Evolutionary conservation across 164 flowering plant genomes (phyloP).

Genomic region (Piper betle): DNA sequence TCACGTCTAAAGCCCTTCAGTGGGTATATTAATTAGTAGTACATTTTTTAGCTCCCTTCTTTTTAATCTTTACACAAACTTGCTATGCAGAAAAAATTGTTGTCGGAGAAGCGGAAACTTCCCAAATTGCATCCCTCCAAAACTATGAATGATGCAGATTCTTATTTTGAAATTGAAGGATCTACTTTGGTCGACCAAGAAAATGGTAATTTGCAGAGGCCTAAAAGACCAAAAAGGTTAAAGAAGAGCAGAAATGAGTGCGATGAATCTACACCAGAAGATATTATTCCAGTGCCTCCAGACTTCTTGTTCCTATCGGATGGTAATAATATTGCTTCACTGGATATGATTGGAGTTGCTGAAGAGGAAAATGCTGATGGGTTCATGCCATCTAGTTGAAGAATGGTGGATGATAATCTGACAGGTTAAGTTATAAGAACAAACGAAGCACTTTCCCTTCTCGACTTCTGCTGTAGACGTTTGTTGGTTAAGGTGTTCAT

Average conservation of each 20-base stretch:
- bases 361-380: slow-evolving; percentile 9
- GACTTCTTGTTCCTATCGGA: slow-evolving; percentile 16
- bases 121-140: slow-evolving; percentile 34
- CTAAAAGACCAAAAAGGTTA: slow-evolving; percentile 60
- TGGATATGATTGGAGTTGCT: slow-evolving; percentile 9
- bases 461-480: too few relatives aligned
- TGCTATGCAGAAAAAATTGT: slow-evolving; percentile 42
- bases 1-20: too few relatives aligned
- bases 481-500: too few relatives aligned
- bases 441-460: too few relatives aligned
- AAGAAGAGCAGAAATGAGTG: slow-evolving; percentile 71
- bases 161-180: slow-evolving; percentile 17
- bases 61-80: not conserved
- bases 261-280: slow-evolving; percentile 44
- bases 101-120: slow-evolving; percentile 30
- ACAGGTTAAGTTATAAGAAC: slow-evolving; percentile 2
- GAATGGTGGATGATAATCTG: slow-evolving; percentile 2
- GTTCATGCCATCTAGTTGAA: too few relatives aligned
- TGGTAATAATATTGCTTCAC: slow-evolving; percentile 13
- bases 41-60: not conserved
- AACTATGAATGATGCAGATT: slow-evolving; percentile 16
- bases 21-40: too few relatives aligned
- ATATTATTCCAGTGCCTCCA: slow-evolving; percentile 6
- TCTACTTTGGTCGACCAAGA: slow-evolving; percentile 22
- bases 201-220: slow-evolving; percentile 28